Conservation (phyloP, 2,329 filamentous ascomycete species). For the Zasmidium citrigriseum region DNA sequence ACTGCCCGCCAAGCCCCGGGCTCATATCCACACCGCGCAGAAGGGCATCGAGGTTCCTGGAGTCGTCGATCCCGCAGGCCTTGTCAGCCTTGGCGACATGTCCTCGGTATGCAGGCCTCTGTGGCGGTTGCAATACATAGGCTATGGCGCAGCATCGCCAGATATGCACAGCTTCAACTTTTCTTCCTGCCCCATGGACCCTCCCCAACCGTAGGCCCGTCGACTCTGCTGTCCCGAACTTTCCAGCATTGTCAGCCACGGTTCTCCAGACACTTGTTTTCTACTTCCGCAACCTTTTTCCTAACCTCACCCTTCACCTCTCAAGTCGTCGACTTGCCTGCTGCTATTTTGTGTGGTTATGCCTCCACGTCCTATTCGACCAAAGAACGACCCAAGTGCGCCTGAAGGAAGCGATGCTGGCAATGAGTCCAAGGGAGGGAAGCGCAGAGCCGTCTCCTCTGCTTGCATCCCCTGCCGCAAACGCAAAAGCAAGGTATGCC, state of each 20-base stretch:
- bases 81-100: conserved; percentile 13
- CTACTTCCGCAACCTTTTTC: conserved; percentile 4
- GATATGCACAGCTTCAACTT: conserved; percentile 5
- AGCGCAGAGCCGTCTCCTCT: conserved; percentile 40
- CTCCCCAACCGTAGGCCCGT: conserved; percentile 8
- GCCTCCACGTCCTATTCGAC: conserved; percentile 36
- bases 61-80: conserved; percentile 15
- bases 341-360: conserved; percentile 14
- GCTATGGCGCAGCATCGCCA: conserved; percentile 16
- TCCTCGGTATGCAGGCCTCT: conserved; percentile 2
- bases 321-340: background rate
- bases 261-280: conserved; percentile 7
- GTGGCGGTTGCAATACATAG: conserved; percentile 16
- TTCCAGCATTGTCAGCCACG: conserved; percentile 20
- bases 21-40: conserved; percentile 8
- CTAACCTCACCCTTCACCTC: conserved; percentile 4
- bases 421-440: conserved; percentile 33
- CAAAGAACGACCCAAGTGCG: conserved; percentile 31
- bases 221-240: conserved; percentile 14
- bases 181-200: background rate
- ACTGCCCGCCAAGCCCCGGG: conserved; percentile 12
- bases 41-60: conserved; percentile 12
- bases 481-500: conserved; percentile 50
- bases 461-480: conserved; percentile 54
- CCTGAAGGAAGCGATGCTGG: conserved; percentile 23